Percentiles rank a stretch among this genome's conserved stretches.
phyloP scores from a whole-genome alignment of 2,329 filamentous ascomycete species.

The Zymoseptoria ardabiliae region DNA sequence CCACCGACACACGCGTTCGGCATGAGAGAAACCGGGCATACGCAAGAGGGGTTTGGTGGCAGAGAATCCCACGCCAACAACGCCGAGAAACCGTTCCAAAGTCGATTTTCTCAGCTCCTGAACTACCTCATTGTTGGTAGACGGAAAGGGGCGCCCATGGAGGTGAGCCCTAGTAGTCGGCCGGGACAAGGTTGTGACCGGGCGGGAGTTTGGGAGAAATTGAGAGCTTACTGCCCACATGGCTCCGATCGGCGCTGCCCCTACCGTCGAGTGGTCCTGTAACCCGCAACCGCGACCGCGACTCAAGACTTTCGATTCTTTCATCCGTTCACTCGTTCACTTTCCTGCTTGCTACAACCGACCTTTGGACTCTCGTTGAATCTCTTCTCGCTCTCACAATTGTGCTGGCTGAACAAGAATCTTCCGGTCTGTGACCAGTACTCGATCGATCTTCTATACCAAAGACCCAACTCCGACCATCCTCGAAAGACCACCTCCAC shows the following conservation, averaged over 20 bases:
- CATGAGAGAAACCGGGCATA: no score
- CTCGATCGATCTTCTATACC: background rate
- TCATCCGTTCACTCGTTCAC: background rate
- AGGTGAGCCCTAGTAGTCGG: background rate
- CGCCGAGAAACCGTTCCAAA: no score
- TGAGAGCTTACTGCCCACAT: background rate
- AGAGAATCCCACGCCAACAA: no score
- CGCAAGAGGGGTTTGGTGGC: no score
- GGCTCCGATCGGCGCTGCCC: background rate
- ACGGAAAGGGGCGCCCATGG: background rate
- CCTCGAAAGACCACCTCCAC: conserved; percentile 4
- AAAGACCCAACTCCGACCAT: background rate
- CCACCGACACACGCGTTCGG: no score
- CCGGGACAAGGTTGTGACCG: background rate
- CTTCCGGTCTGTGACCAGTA: background rate
- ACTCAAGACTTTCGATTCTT: background rate
- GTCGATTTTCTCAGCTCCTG: background rate
- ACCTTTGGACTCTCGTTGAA: background rate
- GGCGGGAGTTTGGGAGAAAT: background rate
- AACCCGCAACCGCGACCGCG: background rate
- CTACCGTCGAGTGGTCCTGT: background rate
- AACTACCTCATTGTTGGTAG: background rate
- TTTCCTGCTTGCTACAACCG: background rate
- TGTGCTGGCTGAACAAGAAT: background rate
- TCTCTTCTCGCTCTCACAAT: background rate